These are phyloP conservation scores for Trametes hirsuta DNA, from an alignment of 1,284 basidiomycete genomes.

Conservation along the genomic window DNA sequence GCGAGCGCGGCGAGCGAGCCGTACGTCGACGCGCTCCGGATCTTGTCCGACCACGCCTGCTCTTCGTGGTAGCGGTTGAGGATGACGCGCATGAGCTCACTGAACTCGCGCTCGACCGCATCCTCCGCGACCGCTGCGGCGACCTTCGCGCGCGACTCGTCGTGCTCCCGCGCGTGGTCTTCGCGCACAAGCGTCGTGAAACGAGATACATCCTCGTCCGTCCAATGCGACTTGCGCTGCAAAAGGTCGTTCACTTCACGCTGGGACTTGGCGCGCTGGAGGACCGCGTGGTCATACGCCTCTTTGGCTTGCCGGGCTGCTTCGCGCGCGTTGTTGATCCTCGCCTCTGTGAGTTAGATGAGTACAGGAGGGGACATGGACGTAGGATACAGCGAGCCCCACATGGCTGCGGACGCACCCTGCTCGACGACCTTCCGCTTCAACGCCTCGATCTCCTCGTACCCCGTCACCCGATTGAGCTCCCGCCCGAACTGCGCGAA, in stretches of 20 bases:
- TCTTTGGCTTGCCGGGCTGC: conserved; percentile 71
- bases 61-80: conserved; percentile 93
- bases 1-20: conserved; percentile 83
- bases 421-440: conserved; percentile 80
- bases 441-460: conserved; percentile 85
- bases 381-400: not conserved
- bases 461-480: conserved; percentile 87
- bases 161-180: conserved; percentile 84
- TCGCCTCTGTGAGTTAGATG: conserved; percentile 51
- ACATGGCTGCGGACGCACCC: conserved; percentile 53
- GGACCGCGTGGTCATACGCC: conserved; percentile 75
- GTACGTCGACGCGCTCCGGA: conserved; percentile 90
- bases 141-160: conserved; percentile 70
- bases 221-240: conserved; percentile 88
- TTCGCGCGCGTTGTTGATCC: conserved; percentile 60
- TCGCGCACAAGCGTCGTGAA: conserved; percentile 88
- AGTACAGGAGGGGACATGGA: not conserved
- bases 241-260: conserved; percentile 89
- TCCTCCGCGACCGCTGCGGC: conserved; percentile 71
- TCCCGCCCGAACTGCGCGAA: conserved; percentile 76
- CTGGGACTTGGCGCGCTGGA: conserved; percentile 78
- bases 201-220: conserved; percentile 76
- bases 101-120: conserved; percentile 84
- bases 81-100: conserved; percentile 83
- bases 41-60: conserved; percentile 98